A percentile compares a stretch with the other conserved stretches of the same genome.
phyloP scores from a whole-genome alignment of 2,329 filamentous ascomycete genomes.

The Alternaria postmessia region DNA sequence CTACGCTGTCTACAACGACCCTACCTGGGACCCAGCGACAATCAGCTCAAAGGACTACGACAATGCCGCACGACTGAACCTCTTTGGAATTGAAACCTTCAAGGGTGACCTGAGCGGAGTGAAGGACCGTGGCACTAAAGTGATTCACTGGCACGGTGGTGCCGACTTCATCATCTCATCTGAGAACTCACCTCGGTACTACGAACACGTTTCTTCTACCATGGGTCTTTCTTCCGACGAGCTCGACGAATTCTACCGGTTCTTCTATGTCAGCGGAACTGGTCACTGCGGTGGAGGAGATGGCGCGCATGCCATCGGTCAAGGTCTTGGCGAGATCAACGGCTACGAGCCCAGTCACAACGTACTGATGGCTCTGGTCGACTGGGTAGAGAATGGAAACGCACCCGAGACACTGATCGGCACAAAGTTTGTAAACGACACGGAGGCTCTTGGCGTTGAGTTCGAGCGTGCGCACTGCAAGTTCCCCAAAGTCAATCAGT shows the following conservation, averaged over 20 bases:
- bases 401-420: conserved; percentile 53
- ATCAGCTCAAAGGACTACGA: conserved; percentile 54
- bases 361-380: conserved; percentile 57
- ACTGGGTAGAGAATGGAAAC: conserved; percentile 56
- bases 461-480: conserved; percentile 50
- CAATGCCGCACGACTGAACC: conserved; percentile 48
- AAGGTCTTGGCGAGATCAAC: conserved; percentile 25
- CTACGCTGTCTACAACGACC: conserved; percentile 59
- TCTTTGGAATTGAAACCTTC: conserved; percentile 52
- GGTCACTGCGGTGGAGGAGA: conserved; percentile 60
- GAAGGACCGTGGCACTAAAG: conserved; percentile 53
- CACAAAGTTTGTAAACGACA: conserved; percentile 43
- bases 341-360: conserved; percentile 53
- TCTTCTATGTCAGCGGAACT: conserved; percentile 63
- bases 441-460: conserved; percentile 36
- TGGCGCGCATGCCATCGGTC: conserved; percentile 54
- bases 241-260: conserved; percentile 58
- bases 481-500: conserved; percentile 47
- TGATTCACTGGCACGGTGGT: conserved; percentile 58
- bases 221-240: conserved; percentile 48
- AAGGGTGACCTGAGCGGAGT: conserved; percentile 52
- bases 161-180: conserved; percentile 56
- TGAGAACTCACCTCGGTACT: conserved; percentile 58
- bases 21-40: conserved; percentile 52
- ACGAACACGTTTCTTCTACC: conserved; percentile 56